Conservation (phyloP, 352 stramenopile species). For the Pythium pyrilobum region DNA sequence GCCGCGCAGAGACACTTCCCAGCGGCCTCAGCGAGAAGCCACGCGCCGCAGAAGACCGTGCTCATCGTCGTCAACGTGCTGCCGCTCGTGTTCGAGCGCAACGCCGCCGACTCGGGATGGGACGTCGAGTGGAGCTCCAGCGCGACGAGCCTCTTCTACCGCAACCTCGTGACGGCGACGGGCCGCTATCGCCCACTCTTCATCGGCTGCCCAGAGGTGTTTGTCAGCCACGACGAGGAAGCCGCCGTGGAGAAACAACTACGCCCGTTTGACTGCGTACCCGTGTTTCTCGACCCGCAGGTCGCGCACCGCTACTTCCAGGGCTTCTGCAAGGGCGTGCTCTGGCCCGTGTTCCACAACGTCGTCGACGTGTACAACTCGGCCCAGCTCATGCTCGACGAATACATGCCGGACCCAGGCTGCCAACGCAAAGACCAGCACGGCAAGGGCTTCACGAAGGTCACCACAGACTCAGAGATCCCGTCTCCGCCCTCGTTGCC, state of each 20-base stretch:
- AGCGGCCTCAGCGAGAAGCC: neutral
- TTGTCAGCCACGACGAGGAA: slow-evolving; percentile 54
- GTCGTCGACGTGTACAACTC: slow-evolving; percentile 95
- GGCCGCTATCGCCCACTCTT: slow-evolving; percentile 59
- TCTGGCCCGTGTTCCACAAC: slow-evolving; percentile 98
- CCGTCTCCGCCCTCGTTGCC: neutral
- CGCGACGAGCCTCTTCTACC: slow-evolving; percentile 72
- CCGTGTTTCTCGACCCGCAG: slow-evolving; percentile 91
- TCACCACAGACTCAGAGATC: neutral
- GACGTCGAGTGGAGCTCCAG: slow-evolving; percentile 66
- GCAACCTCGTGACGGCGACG: slow-evolving; percentile 48
- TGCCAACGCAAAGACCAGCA: neutral
- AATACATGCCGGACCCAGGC: slow-evolving; percentile 8
- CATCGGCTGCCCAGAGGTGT: slow-evolving; percentile 73
- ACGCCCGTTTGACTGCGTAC: slow-evolving; percentile 90
- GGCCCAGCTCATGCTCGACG: slow-evolving; percentile 57
- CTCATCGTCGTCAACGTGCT: slow-evolving; percentile 80
- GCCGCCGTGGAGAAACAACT: slow-evolving; percentile 67
- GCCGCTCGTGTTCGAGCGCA: slow-evolving; percentile 64
- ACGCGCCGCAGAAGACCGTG: slow-evolving; percentile 41
- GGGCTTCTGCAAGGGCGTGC: slow-evolving; percentile 96
- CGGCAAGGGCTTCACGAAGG: neutral
- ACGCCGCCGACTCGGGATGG: slow-evolving; percentile 36
- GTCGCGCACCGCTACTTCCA: slow-evolving; percentile 86
- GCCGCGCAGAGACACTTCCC: neutral